Evolutionary conservation across 1,284 basidiomycete genomes (phyloP), one percentile per base, ranked within the genome.

Genomic region (Puccinia triticina): DNA sequence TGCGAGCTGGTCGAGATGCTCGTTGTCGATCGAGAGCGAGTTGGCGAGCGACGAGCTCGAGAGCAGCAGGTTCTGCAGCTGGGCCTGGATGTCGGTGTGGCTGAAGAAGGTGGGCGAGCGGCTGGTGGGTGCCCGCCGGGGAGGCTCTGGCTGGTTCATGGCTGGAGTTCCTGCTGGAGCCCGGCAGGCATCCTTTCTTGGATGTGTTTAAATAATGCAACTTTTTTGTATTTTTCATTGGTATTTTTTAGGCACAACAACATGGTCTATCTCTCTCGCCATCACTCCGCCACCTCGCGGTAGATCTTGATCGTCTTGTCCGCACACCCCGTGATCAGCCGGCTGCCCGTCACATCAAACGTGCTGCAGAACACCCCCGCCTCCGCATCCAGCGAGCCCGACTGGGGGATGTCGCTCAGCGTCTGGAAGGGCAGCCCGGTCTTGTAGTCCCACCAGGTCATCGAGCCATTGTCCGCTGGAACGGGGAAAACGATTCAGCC

Each of bases 261-360:
- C n/a, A n/a, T n/a, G n/a, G n/a, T n/a, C n/a, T n/a, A n/a, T n/a
- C n/a, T n/a, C n/a, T n/a, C n/a, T n/a, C n/a, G n/a, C n/a, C n/a
- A n/a, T n/a, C n/a, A n/a, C n/a, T n/a, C n/a, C n/a, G n/a, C 26
- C 10, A 83, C 84, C 57, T 84, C 84, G 37, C 83, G 83, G 78
- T 83, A 85, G 46, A 93, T 93, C 90, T 97, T 97, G 89, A 97
- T 96, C 12, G 95, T 98, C 90, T 99, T 99, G 89, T 99, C 96
- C 11, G 96, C 96, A 32, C 96, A 93, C 72, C 96, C 97, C 0
- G 95, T 98, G 84, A 98, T 96, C 83, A 99, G 88, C 69, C 97
- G 90, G 48, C 95, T 96, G 2, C 96, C 97, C 0, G 96, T 98
- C 87, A 92, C 90, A 88, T 98, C 96, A 88, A 98, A 99, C 5